These are phyloP conservation scores for Venturiaceae sp. DNA, from an alignment of 2,329 filamentous ascomycete genomes.

Conservation along the genomic window DNA sequence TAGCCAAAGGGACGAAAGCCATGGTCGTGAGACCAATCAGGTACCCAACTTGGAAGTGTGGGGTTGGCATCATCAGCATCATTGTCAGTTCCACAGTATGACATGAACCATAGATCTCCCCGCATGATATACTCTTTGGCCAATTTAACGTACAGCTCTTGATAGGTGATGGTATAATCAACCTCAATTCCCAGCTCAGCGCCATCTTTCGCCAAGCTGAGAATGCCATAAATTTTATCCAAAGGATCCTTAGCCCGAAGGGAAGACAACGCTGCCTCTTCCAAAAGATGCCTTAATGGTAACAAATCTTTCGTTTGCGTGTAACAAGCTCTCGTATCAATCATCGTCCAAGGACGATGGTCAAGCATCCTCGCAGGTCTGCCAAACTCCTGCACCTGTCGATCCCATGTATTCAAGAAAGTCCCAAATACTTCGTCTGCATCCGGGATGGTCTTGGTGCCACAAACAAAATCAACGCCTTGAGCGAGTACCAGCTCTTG, in stretches of 20 bases:
- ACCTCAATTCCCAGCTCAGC: neutral
- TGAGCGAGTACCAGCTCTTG: conserved; percentile 1
- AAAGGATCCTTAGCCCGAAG: neutral
- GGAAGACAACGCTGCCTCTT: neutral
- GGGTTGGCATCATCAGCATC: neutral
- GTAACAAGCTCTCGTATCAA: neutral
- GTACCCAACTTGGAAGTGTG: neutral
- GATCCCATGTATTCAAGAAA: neutral
- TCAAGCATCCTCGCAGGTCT: neutral
- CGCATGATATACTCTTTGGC: neutral
- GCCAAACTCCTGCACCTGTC: neutral
- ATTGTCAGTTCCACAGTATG: neutral
- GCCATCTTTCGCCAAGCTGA: neutral
- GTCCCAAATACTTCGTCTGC: neutral
- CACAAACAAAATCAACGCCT: neutral
- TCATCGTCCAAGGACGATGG: neutral
- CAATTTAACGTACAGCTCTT: neutral
- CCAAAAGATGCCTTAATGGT: neutral
- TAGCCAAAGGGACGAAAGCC: neutral
- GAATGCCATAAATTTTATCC: neutral
- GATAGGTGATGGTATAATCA: neutral
- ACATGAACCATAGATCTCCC: neutral
- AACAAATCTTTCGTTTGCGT: neutral
- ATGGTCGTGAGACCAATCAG: neutral
- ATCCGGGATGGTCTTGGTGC: neutral